phyloP scores from a whole-genome alignment of 1,139 yeast species.

The Casaregolazyma suthepensis region DNA sequence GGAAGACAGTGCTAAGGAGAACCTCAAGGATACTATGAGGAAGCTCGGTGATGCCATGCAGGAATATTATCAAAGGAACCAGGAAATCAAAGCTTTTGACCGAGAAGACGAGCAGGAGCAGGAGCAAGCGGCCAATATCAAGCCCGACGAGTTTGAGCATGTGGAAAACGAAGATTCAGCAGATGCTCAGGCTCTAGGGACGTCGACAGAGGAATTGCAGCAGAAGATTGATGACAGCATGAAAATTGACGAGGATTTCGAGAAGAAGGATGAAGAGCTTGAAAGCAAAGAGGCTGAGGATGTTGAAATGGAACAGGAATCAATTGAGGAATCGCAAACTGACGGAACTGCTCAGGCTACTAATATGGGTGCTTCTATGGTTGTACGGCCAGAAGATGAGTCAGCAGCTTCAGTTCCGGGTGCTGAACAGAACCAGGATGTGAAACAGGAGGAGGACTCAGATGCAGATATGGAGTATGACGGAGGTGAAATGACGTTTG shows the following conservation, averaged over 20 bases:
- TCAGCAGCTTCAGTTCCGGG: not conserved
- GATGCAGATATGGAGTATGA: constrained; percentile 20
- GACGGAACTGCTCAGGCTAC: constrained; percentile 13
- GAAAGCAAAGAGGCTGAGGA: constrained; percentile 20
- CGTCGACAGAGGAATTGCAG: constrained; percentile 62
- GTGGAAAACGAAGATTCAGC: constrained; percentile 67
- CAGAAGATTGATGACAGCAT: constrained; percentile 74
- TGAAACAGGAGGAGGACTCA: constrained; percentile 11
- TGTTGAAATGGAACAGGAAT: constrained; percentile 11
- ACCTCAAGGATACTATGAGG: constrained; percentile 74
- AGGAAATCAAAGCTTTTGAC: constrained; percentile 55
- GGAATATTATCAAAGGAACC: constrained; percentile 86
- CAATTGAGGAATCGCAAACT: constrained; percentile 11
- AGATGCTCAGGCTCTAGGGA: constrained; percentile 90
- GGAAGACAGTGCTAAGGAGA: constrained; percentile 57
- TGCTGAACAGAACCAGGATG: constrained; percentile 9
- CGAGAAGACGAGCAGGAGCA: constrained; percentile 32
- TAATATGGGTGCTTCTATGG: constrained; percentile 14
- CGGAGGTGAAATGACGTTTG: constrained; percentile 28
- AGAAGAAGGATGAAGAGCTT: constrained; percentile 19
- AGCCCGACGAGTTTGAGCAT: constrained; percentile 89
- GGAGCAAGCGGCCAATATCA: constrained; percentile 49
- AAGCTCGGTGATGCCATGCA: constrained; percentile 86
- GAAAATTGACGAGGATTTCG: constrained; percentile 59
- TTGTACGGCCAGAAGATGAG: constrained; percentile 16